phyloP scores from a whole-genome alignment of 352 stramenopile species.

The Phytopythium vexans region DNA sequence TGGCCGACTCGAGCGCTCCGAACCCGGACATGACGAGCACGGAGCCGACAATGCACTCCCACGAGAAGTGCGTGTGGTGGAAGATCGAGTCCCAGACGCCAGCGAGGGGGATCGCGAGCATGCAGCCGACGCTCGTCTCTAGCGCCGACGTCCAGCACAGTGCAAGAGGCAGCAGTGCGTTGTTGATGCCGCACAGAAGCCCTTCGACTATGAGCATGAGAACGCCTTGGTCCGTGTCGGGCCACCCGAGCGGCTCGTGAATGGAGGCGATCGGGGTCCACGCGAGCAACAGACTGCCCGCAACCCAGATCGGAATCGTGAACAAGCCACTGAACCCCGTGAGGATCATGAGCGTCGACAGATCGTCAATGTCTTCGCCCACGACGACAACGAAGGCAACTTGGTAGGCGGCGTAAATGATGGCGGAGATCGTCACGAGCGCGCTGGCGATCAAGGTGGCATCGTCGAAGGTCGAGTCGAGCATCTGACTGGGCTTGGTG shows the following conservation, averaged over 20 bases:
- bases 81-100: conserved; percentile 22
- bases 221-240: conserved; percentile 9
- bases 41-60: conserved; percentile 26
- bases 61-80: conserved; percentile 24
- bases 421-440: conserved; percentile 1
- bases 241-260: conserved; percentile 29
- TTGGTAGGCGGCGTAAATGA: conserved; percentile 13
- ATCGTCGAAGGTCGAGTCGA: conserved; percentile 15
- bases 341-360: conserved; percentile 26
- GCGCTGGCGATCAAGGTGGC: conserved; percentile 26
- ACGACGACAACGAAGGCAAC: conserved; percentile 27
- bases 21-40: conserved; percentile 31
- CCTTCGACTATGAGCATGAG: conserved; percentile 14
- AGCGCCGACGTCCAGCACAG: conserved; percentile 32
- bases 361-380: conserved; percentile 22
- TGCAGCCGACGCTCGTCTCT: conserved; percentile 34
- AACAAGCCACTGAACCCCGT: conserved; percentile 28
- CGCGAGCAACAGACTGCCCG: conserved; percentile 25
- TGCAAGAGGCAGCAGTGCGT: conserved; percentile 18
- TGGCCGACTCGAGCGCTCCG: conserved; percentile 23
- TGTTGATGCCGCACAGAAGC: conserved; percentile 22
- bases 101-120: conserved; percentile 39
- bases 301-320: conserved; percentile 30
- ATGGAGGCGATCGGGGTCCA: conserved; percentile 17
- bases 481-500: conserved; percentile 1